Evolutionary conservation across 768 basidiomycete genomes (phyloP).

Genomic region (Hebeloma cylindrosporum): DNA sequence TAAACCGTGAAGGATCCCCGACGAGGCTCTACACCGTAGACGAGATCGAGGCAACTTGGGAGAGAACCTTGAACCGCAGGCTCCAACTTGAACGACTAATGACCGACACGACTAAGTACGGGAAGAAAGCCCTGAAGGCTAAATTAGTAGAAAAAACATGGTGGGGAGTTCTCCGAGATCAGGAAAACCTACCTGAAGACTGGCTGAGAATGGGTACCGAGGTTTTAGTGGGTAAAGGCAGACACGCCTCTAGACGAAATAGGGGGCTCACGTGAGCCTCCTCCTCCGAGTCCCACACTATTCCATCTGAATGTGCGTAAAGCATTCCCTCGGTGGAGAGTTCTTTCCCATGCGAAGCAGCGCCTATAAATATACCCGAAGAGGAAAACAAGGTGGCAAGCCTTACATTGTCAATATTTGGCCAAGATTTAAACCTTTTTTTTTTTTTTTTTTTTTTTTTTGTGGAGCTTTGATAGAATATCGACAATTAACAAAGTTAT

Average conservation of each 20-base stretch:
- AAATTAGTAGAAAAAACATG: conserved; percentile 12
- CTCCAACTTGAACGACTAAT: conserved; percentile 18
- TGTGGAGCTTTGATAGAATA: too few relatives aligned
- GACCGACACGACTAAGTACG: conserved; percentile 4
- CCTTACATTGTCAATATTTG: too few relatives aligned
- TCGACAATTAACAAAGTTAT: too few relatives aligned
- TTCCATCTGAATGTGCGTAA: conserved; percentile 1
- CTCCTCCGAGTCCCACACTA: conserved; percentile 7
- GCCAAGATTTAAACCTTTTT: too few relatives aligned
- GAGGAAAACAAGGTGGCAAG: too few relatives aligned
- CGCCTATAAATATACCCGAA: too few relatives aligned
- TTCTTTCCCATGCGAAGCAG: too few relatives aligned
- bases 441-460: too few relatives aligned
- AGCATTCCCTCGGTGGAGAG: conserved; percentile 12
- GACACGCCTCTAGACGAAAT: neutral
- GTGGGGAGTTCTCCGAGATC: conserved; percentile 7
- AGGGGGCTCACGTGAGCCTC: neutral
- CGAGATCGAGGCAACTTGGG: conserved; percentile 18
- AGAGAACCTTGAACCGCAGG: conserved; percentile 10
- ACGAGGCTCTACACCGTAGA: neutral
- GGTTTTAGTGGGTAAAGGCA: conserved; percentile 24
- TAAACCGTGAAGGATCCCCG: conserved; percentile 12
- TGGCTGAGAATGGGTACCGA: conserved; percentile 11
- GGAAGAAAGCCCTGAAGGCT: conserved; percentile 1
- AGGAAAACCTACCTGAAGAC: conserved; percentile 6